Conservation (phyloP, 495 filamentous ascomycete genomes). For the Penicillium nucicola region DNA sequence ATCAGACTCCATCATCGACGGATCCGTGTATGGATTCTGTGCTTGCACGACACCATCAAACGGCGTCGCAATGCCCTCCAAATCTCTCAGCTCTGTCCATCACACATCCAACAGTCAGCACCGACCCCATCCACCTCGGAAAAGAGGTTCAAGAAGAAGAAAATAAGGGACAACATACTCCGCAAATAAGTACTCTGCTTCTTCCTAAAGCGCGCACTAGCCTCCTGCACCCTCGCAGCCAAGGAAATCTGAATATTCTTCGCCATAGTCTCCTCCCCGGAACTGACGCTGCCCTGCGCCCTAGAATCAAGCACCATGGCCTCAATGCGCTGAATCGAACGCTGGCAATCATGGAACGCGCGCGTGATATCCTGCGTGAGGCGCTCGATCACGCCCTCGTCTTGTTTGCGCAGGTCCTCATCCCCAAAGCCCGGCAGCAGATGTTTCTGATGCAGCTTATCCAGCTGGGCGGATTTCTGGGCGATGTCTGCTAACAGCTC, state of each 20-base stretch:
- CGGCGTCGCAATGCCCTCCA: slow-evolving; percentile 62
- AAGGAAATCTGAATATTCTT: slow-evolving; percentile 92
- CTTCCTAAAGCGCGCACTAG: slow-evolving; percentile 89
- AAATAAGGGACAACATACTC: slow-evolving; percentile 58
- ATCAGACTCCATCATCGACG: slow-evolving; percentile 83
- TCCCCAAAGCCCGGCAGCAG: slow-evolving; percentile 96
- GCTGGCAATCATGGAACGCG: slow-evolving; percentile 85
- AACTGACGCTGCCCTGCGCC: slow-evolving; percentile 63
- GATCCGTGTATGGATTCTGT: slow-evolving; percentile 66
- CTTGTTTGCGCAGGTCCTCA: slow-evolving; percentile 75
- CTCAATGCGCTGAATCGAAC: slow-evolving; percentile 81
- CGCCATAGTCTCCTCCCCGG: slow-evolving; percentile 89
- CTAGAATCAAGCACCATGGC: slow-evolving; percentile 75
- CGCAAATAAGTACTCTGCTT: slow-evolving; percentile 96
- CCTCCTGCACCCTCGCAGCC: slow-evolving; percentile 83
- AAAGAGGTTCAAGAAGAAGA: no score
- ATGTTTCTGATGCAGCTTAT: slow-evolving; percentile 94
- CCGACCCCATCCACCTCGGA: neutral
- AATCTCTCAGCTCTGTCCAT: slow-evolving; percentile 72
- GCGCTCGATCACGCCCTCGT: slow-evolving; percentile 85
- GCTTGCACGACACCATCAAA: slow-evolving; percentile 64
- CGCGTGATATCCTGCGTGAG: slow-evolving; percentile 87
- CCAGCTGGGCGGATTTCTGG: slow-evolving; percentile 75
- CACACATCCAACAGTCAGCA: neutral
- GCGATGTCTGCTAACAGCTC: slow-evolving; percentile 79